A percentile compares a stretch with the other conserved stretches of the same genome.
Conservation (phyloP, 164 flowering plant species). For the Annona cherimola region DNA sequence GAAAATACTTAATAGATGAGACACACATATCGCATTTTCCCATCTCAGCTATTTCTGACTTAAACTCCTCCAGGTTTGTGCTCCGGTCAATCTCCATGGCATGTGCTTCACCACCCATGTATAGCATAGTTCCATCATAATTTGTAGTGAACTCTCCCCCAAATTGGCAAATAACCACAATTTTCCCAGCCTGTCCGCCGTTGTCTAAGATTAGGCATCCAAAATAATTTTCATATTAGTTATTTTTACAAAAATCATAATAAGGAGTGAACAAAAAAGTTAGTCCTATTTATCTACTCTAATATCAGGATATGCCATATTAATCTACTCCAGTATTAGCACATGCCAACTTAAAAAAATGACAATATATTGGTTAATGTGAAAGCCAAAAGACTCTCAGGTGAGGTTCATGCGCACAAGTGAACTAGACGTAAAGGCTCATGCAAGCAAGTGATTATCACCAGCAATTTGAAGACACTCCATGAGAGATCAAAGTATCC, state of each 20-base stretch:
- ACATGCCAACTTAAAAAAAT: neutral
- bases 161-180: constrained; percentile 29
- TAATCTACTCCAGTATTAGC: neutral
- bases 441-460: too few species aligned
- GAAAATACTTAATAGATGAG: constrained; percentile 64
- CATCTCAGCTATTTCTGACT: constrained; percentile 56
- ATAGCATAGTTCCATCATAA: constrained; percentile 57
- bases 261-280: too few species aligned
- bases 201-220: neutral
- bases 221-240: neutral
- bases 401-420: neutral
- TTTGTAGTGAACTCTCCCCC: constrained; percentile 59
- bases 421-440: neutral
- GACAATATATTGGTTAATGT: neutral
- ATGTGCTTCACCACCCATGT: constrained; percentile 74
- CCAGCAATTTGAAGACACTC: neutral
- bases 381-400: neutral
- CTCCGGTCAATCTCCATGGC: constrained; percentile 51
- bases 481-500: neutral
- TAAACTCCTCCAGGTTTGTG: constrained; percentile 52
- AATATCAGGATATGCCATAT: neutral
- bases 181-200: neutral
- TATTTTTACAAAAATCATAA: neutral
- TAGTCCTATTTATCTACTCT: neutral
- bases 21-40: constrained; percentile 37